A percentile compares a stretch with the other conserved stretches of the same genome.
Evolutionary conservation across 306 rosid genomes (phyloP).

Genomic region (Fragaria nilgerrensis): DNA sequence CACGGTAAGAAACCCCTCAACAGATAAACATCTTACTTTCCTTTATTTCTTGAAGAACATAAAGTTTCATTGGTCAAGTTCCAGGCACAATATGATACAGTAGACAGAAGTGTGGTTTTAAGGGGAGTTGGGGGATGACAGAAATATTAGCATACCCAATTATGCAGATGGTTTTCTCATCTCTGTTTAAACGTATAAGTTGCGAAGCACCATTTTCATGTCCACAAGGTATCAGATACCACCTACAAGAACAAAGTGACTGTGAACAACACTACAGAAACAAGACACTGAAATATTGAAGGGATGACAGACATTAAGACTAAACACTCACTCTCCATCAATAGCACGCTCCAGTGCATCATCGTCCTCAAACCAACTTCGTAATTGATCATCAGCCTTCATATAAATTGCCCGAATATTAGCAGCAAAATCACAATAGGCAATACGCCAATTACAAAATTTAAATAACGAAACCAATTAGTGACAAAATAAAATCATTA

Average conservation of each 20-base stretch:
- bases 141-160: constrained; percentile 56
- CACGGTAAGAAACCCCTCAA: constrained; percentile 10
- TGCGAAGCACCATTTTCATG: constrained; percentile 40
- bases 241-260: constrained; percentile 42
- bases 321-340: constrained; percentile 72
- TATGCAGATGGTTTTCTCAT: constrained; percentile 53
- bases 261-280: not conserved
- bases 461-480: not conserved
- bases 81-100: not conserved
- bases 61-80: not conserved
- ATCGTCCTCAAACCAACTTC: constrained; percentile 75
- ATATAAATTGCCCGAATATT: constrained; percentile 29
- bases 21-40: not conserved
- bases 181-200: constrained; percentile 56
- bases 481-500: not conserved
- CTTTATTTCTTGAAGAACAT: not conserved
- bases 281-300: not conserved
- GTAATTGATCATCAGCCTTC: constrained; percentile 76
- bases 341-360: constrained; percentile 92
- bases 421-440: constrained; percentile 25
- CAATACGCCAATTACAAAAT: constrained; percentile 13
- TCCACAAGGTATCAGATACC: constrained; percentile 72
- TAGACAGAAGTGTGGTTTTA: not conserved
- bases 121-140: not conserved
- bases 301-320: not conserved